Evolutionary conservation across 129 eudicot species (phyloP).

Genomic region (sunflower (Helianthus annuus)): HanXRQr2.0-SUNRISE NC_035447.2:99448425-99448924

Average conservation of each 20-base stretch:
- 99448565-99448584: too few species aligned
- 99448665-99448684: neutral
- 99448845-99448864: neutral
- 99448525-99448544: too few species aligned
- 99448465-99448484: too few species aligned
- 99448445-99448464: too few species aligned
- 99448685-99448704: neutral
- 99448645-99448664: neutral
- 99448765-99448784: neutral
- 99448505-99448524: too few species aligned
- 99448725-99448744: conserved; percentile 2
- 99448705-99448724: neutral
- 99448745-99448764: neutral
- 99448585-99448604: too few species aligned
- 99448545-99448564: too few species aligned
- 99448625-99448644: neutral
- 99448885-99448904: neutral
- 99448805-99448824: neutral
- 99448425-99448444: too few species aligned
- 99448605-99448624: too few species aligned
- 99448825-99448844: neutral
- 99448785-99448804: conserved; percentile 1
- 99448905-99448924: neutral
- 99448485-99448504: too few species aligned
- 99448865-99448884: neutral